phyloP scores from a whole-genome alignment of 179 eudicot species.

The Amaranthus tricolor region DNA sequence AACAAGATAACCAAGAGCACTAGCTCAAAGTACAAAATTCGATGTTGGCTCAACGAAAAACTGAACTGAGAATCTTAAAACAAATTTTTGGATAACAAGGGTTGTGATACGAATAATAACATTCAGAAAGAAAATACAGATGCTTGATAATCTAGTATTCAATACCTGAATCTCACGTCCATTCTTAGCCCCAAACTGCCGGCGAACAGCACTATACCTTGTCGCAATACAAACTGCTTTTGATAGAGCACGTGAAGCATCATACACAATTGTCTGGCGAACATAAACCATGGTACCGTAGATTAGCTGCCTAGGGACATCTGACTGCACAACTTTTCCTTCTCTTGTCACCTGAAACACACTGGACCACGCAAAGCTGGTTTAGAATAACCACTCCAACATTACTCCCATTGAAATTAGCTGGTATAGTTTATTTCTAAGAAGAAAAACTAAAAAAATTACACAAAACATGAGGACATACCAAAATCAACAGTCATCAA shows the following conservation, averaged over 20 bases:
- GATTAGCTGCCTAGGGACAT: constrained; percentile 84
- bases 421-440: neutral
- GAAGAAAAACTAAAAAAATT: neutral
- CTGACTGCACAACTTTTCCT: constrained; percentile 73
- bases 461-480: neutral
- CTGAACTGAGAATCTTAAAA: neutral
- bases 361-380: constrained; percentile 26
- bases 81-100: no score
- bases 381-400: constrained; percentile 11
- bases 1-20: neutral
- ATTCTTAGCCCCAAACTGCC: constrained; percentile 84
- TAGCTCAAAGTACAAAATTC: neutral
- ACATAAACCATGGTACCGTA: constrained; percentile 97
- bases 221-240: constrained; percentile 91
- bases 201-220: constrained; percentile 94
- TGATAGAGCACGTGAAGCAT: constrained; percentile 89
- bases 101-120: no score
- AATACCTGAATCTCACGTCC: constrained; percentile 94
- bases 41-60: neutral
- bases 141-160: neutral
- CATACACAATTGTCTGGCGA: constrained; percentile 78
- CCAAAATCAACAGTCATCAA: neutral
- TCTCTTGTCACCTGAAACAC: constrained; percentile 84
- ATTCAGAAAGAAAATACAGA: neutral
- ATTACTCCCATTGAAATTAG: neutral